These are phyloP conservation scores for Naganishia vishniacii DNA, from an alignment of 768 basidiomycete genomes.

Conservation along the genomic window DNA sequence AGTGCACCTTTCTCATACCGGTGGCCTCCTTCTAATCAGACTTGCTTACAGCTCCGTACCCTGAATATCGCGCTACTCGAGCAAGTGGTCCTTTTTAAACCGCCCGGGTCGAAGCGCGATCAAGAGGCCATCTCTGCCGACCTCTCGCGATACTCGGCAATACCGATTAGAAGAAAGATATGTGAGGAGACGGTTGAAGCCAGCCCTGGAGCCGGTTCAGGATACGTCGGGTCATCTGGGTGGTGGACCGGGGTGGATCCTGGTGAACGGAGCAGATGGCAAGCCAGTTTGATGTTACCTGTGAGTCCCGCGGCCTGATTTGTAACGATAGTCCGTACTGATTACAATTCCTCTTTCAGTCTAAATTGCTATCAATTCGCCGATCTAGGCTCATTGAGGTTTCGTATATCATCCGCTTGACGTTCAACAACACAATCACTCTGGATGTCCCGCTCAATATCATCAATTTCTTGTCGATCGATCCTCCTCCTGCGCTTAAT, in stretches of 20 bases:
- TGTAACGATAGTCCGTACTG: not conserved
- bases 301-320: slow-evolving; percentile 53
- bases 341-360: slow-evolving; percentile 48
- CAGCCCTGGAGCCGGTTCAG: slow-evolving; percentile 60
- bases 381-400: slow-evolving; percentile 71
- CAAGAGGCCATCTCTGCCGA: slow-evolving; percentile 28
- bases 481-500: slow-evolving; percentile 57
- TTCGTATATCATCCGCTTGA: slow-evolving; percentile 64
- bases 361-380: slow-evolving; percentile 64
- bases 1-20: slow-evolving; percentile 5
- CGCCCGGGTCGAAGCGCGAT: slow-evolving; percentile 35
- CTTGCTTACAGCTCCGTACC: slow-evolving; percentile 43
- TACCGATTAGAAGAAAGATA: slow-evolving; percentile 55
- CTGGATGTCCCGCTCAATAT: slow-evolving; percentile 70
- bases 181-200: slow-evolving; percentile 63
- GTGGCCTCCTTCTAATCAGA: not conserved
- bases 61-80: slow-evolving; percentile 62
- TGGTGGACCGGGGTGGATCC: slow-evolving; percentile 81
- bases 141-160: slow-evolving; percentile 8
- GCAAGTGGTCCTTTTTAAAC: slow-evolving; percentile 63
- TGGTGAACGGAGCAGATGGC: slow-evolving; percentile 60
- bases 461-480: slow-evolving; percentile 77
- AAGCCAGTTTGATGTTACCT: slow-evolving; percentile 66
- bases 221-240: slow-evolving; percentile 72
- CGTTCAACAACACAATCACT: slow-evolving; percentile 60